Evolutionary conservation across 306 rosid species (phyloP), one percentile per base, ranked within the genome.

Genomic region (Oxytropis ochrocephala): DNA sequence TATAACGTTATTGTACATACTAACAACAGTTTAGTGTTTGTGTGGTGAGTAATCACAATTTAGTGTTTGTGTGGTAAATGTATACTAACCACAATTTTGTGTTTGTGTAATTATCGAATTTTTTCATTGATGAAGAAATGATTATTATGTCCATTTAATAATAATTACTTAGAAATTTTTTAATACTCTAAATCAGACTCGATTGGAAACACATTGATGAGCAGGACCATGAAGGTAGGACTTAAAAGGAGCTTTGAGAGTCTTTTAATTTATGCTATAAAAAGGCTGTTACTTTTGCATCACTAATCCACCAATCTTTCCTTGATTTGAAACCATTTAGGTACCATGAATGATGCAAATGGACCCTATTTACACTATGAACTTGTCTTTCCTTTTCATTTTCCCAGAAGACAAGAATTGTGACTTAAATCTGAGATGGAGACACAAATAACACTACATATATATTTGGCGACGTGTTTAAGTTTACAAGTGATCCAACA

Each of bases 221-320:
- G 8, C 14, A 53, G 7, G 33, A 54, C 1, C 14, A 53, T 1
- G 33, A 13, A 53, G 82, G 46, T 32, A 66, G 57, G 48, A 72
- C 18, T 48, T 58, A 75, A 67, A 33, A 60, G 55, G 48, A 42
- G 70, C 61, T 69, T 78, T 57, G 52, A 33, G 46, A 54, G 68
- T 13, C 76, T 50, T 71, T 74, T 58, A 58, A 54, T 11, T 70
- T 21, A 69, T 73, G 72, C 72, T 70, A 70, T 64, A 80, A 80
- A 80, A 70, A 55, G 55, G 67, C 47, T 76, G 61, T 82, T 72
- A 19, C 77, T 74, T 80, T 75, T 75, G 74, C 82, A 76, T 75
- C 70, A 71, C 70, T 17, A 53, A 42, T 75, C 72, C 62, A 72
- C 82, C 75, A 54, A 63, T 67, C 78, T 57, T 42, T 74, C 5